A percentile compares a stretch with the other conserved stretches of the same genome.
Conservation (phyloP, 306 rosid genomes). For the Sechiopsis laciniata region DNA sequence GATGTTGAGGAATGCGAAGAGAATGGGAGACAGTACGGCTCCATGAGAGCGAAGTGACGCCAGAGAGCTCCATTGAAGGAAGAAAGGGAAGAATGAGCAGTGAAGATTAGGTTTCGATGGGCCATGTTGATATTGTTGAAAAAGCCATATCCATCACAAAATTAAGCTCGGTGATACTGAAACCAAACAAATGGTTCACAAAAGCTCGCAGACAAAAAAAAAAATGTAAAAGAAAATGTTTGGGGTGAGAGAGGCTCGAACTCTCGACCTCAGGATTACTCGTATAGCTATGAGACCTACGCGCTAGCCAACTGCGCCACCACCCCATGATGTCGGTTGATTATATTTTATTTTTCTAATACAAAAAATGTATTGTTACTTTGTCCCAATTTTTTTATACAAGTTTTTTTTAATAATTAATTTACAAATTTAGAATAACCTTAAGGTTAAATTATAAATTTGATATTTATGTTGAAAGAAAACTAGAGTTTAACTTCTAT, state of each 20-base stretch:
- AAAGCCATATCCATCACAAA: constrained; percentile 15
- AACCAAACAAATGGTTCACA: constrained; percentile 10
- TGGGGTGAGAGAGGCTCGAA: constrained; percentile 19
- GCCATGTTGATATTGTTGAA: not conserved
- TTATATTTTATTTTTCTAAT: too few relatives aligned
- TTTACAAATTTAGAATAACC: too few relatives aligned
- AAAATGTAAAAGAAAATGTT: not conserved
- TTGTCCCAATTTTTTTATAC: too few relatives aligned
- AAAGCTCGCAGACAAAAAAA: too few relatives aligned
- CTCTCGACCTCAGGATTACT: constrained; percentile 11
- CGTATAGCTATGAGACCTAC: not conserved
- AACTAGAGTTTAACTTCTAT: too few relatives aligned
- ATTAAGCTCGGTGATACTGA: not conserved
- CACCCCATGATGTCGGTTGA: too few relatives aligned
- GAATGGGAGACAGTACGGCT: constrained; percentile 45
- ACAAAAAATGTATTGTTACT: too few relatives aligned
- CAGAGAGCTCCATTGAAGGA: constrained; percentile 37
- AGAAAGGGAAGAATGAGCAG: not conserved
- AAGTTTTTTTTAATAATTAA: too few relatives aligned
- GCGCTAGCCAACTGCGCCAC: constrained; percentile 21
- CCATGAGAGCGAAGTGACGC: constrained; percentile 58
- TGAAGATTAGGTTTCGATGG: not conserved
- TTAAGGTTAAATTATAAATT: too few relatives aligned
- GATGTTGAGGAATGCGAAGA: constrained; percentile 41
- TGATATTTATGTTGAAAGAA: too few relatives aligned